Base-by-base conservation (phyloP, 2,329 filamentous ascomycete genomes). In the Exophiala oligosperma region DNA sequence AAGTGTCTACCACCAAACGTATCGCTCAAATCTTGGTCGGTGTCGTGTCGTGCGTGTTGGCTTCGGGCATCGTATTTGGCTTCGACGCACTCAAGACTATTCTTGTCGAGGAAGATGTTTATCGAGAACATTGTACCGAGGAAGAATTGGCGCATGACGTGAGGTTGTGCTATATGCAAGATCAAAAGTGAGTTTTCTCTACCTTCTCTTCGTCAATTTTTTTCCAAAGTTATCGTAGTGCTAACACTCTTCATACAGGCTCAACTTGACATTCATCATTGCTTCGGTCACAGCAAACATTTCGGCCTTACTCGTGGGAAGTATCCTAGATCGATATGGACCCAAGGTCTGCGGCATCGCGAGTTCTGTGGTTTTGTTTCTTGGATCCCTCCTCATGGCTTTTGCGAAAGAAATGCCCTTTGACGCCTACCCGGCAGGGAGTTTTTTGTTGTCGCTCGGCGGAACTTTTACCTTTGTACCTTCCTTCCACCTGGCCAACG, bases 221-320 rank as follows among this genome's bases (percentile, higher is more conserved):
- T 29, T 29, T 29, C 28, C 8, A 17, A 17, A 17, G 17, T 17
- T 17, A 17, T 9, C 5, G 28, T 8, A 29, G 28, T 35, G 32
- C 32, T 35, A 24, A 12, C 28, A 37, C 21, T 48, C 2, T 14
- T 14, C 28, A 3, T 48, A 24, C 55, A 76, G 75, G 63, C 81
- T 96, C 57, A 96, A 96, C 70, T 77, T 96, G 67, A 96, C 96
- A 88, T 96, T 96, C 78, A 94, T 91, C 8, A 83, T 92, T 38
- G 91, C 92, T 26, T 92, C 91, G 24, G 92, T 96, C 2, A 89
- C 85, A 8, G 94, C 92, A 46, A 96, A 96, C 68, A 87, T 96
- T 17, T 90, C 87, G 44, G 91, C 92, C 37, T 80, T 96, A 1
- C 89, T 91, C 1, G 86, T 96, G 26, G 92, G 92, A 24, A 89